These are phyloP conservation scores for Suillus americanus DNA, from an alignment of 768 basidiomycete species.

Conservation along the genomic window DNA sequence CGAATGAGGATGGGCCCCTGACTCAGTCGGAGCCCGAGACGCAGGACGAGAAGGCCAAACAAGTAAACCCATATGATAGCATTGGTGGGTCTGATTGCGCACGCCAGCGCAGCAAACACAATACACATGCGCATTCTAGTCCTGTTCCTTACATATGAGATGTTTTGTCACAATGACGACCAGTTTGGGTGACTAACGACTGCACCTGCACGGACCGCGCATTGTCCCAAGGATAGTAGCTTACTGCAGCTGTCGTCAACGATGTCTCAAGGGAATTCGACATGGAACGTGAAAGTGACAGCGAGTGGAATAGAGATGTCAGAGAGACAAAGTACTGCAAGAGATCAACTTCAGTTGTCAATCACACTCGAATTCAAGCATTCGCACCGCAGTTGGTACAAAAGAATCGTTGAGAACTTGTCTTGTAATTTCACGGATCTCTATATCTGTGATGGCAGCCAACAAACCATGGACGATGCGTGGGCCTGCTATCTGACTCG, in stretches of 20 bases:
- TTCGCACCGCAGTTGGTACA: slow-evolving; percentile 62
- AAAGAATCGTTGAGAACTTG: slow-evolving; percentile 58
- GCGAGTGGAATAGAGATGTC: slow-evolving; percentile 83
- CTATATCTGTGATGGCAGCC: slow-evolving; percentile 81
- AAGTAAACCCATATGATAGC: slow-evolving; percentile 83
- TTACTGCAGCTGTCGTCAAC: slow-evolving; percentile 74
- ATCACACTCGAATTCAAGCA: background rate
- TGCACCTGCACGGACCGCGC: slow-evolving; percentile 26
- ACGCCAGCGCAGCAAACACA: slow-evolving; percentile 71
- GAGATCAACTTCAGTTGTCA: background rate
- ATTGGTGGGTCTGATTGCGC: slow-evolving; percentile 86
- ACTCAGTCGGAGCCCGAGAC: slow-evolving; percentile 37
- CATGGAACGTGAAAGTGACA: slow-evolving; percentile 82
- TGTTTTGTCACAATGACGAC: slow-evolving; percentile 15
- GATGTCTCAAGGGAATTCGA: slow-evolving; percentile 94
- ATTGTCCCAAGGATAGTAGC: slow-evolving; percentile 72
- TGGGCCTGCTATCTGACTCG: slow-evolving; percentile 65
- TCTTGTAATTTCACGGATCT: slow-evolving; percentile 60
- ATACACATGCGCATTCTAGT: slow-evolving; percentile 36
- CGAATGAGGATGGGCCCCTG: slow-evolving; percentile 34
- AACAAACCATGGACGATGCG: slow-evolving; percentile 72
- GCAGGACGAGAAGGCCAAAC: slow-evolving; percentile 57
- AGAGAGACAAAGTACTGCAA: slow-evolving; percentile 75
- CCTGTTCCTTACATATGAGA: slow-evolving; percentile 36
- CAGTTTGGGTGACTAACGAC: slow-evolving; percentile 17